phyloP scores from a whole-genome alignment of 805 yeast species.

The Candida odintsovae region DNA sequence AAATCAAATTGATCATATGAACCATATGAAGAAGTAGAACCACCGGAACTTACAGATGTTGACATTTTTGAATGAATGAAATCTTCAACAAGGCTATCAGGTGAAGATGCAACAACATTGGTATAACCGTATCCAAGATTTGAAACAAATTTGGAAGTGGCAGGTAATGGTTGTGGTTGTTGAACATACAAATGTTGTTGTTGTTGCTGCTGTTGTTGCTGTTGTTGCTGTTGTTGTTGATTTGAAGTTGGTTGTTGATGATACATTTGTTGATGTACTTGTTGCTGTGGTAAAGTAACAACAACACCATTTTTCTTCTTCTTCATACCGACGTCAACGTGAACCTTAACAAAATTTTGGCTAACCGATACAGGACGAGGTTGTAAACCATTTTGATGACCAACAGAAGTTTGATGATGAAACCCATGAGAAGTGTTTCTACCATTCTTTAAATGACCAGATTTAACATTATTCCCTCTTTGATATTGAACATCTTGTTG shows the following conservation, averaged over 20 bases:
- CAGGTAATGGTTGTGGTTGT: slow-evolving; percentile 5
- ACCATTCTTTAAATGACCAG: neutral
- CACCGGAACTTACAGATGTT: slow-evolving; percentile 21
- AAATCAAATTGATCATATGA: neutral
- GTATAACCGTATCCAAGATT: neutral
- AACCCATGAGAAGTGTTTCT: neutral
- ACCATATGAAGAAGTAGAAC: slow-evolving; percentile 12
- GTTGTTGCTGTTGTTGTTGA: neutral
- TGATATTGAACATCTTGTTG: neutral
- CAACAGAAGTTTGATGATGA: neutral
- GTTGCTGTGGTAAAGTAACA: neutral
- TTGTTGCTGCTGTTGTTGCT: neutral
- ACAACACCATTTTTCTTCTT: neutral
- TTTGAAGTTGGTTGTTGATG: neutral
- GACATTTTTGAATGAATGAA: slow-evolving; percentile 12
- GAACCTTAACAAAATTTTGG: neutral
- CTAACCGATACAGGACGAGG: neutral
- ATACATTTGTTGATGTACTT: neutral
- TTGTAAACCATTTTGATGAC: neutral
- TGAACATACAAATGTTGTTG: slow-evolving; percentile 1
- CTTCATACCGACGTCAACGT: too few relatives aligned
- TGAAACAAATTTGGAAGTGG: neutral
- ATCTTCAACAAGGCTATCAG: slow-evolving; percentile 18
- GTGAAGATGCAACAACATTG: slow-evolving; percentile 14
- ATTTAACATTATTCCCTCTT: neutral